Base-by-base conservation (phyloP, 441 rosid genomes). In the Pelargonium fulgidum region DNA sequence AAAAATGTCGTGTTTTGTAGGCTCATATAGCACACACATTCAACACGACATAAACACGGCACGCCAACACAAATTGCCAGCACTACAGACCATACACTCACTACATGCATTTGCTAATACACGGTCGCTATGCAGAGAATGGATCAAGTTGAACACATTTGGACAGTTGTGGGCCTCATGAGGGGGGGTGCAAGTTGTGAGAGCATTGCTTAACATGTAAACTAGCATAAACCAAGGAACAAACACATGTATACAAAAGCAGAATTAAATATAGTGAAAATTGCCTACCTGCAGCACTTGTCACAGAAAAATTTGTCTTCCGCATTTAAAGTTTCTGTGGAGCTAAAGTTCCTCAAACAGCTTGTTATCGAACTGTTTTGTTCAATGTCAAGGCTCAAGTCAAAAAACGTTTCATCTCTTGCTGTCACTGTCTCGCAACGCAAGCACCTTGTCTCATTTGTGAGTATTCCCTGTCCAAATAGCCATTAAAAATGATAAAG, bases 281-380 rank as follows among this genome's bases (percentile, higher is more conserved):
- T 20, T 41, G 72, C 72, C 29, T 58, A 90, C 98, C 98, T 92
- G 98, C 98, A 89, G 86, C 98, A 92, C 78, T 92, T 90, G 85
- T 92, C 98, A 74, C 98, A 89, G 82, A 92, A 92, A 76, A 92
- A 92, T 74, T 92, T 90, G 81, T 92, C 98, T 76, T 92, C 97
- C 0, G 98, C 97, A 75, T 92, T 91, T 80, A 92, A 79, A 45
- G 97, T 90, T 84, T 92, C 98, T 3, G 97, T 90, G 59, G 98
- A 92, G 77, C 98, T 92, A 77, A 92, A 92, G 79, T 92, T 92
- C 76, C 90, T 92, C 88, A 90, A 78, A 80, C 97, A 92, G 83
- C 98, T 90, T 66, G 98, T 92, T 80, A 92, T 90, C 17, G 97
- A 90, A 75, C 92, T 92, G 79, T 92, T 92, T 80, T 92, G 97